Conservation (phyloP, 768 basidiomycete genomes). For the Boletus eberwhitei region DNA sequence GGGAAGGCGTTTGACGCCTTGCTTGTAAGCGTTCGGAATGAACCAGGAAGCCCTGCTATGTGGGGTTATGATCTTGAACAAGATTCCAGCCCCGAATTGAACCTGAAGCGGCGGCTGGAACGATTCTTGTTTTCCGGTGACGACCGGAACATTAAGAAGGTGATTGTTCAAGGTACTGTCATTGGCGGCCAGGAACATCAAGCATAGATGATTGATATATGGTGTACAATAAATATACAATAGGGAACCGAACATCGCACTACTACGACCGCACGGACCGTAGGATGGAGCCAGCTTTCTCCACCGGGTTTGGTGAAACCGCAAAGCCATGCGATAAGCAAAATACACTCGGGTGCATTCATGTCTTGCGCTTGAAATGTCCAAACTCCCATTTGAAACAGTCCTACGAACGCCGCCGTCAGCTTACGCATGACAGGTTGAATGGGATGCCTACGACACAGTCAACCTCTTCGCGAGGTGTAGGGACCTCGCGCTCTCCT, state of each 20-base stretch:
- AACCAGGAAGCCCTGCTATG: constrained; percentile 53
- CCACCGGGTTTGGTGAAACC: background rate
- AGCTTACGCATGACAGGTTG: background rate
- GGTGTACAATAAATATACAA: constrained; percentile 3
- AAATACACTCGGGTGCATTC: background rate
- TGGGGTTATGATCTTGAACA: constrained; percentile 44
- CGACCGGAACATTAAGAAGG: constrained; percentile 74
- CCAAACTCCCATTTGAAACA: constrained; percentile 79
- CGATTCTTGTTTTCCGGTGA: constrained; percentile 86
- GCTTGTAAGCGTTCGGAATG: constrained; percentile 55
- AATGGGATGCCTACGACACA: constrained; percentile 49
- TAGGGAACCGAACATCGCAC: background rate
- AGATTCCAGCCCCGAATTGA: constrained; percentile 30
- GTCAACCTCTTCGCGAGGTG: constrained; percentile 55
- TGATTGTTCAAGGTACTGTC: constrained; percentile 78
- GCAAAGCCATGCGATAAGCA: constrained; percentile 1
- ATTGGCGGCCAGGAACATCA: constrained; percentile 64
- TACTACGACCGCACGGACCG: background rate
- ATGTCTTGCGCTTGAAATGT: constrained; percentile 34
- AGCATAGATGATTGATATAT: background rate
- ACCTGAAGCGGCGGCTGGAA: constrained; percentile 63
- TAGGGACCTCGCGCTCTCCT: constrained; percentile 48
- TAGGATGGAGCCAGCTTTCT: background rate
- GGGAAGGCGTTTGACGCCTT: constrained; percentile 94
- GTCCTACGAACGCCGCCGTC: constrained; percentile 44